A percentile compares a stretch with the other conserved stretches of the same genome.
These are phyloP conservation scores for Mikania micrantha DNA, from an alignment of 129 eudicot genomes.

Conservation along the genomic window DNA sequence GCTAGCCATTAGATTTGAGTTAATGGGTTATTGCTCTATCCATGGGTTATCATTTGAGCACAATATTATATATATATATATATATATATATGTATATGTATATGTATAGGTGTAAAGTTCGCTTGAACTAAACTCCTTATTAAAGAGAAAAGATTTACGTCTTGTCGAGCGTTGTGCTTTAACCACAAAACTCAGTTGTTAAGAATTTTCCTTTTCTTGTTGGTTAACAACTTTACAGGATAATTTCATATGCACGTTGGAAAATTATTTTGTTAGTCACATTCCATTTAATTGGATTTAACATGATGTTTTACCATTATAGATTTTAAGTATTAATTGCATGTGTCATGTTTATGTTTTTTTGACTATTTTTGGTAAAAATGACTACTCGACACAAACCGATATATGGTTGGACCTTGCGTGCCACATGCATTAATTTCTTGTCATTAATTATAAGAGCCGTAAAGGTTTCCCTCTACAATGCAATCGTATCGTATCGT, in stretches of 20 bases:
- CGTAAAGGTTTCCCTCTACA: not conserved
- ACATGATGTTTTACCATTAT: not conserved
- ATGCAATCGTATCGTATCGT: not conserved
- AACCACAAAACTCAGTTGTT: constrained; percentile 4
- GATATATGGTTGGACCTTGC: constrained; percentile 4
- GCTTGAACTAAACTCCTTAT: not conserved
- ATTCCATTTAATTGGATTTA: not conserved
- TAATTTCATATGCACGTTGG: not conserved
- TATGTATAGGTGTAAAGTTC: too few relatives aligned
- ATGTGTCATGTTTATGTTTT: not conserved
- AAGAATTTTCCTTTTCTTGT: not conserved
- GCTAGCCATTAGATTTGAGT: too few relatives aligned
- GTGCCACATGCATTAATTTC: not conserved
- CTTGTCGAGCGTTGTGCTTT: not conserved
- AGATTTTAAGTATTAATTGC: not conserved
- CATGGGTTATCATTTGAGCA: too few relatives aligned
- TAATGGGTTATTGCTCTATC: too few relatives aligned
- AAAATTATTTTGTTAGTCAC: not conserved
- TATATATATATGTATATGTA: too few relatives aligned
- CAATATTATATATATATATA: too few relatives aligned
- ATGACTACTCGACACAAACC: not conserved
- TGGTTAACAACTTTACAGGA: too few relatives aligned
- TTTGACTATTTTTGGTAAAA: too few relatives aligned
- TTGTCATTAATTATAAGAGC: not conserved
- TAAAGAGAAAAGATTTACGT: not conserved